Evolutionary conservation across 139 green algal genomes (phyloP).

Genomic region (Micractinium conductrix): DNA sequence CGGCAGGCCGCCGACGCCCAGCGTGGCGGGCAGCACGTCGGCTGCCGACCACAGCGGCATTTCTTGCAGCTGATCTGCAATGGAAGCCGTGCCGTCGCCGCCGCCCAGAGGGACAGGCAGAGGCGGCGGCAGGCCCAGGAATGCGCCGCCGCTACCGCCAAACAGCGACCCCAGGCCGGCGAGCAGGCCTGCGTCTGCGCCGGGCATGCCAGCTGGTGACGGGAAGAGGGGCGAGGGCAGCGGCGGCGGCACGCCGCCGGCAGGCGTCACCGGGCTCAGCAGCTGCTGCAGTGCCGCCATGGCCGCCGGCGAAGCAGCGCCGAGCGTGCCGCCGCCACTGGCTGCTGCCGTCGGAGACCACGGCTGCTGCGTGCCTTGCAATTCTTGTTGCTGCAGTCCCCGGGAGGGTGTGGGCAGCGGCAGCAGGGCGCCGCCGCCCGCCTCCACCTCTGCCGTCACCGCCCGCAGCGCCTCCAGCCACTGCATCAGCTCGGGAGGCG

Average conservation of each 20-base stretch:
- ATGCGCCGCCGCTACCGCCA: neutral
- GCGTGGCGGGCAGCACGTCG: slow-evolving; percentile 12
- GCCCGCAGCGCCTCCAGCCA: too few relatives aligned
- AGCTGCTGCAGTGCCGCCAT: neutral
- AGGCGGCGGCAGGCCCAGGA: neutral
- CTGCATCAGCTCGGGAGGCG: too few relatives aligned
- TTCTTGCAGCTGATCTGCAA: neutral
- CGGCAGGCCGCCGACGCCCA: neutral
- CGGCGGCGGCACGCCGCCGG: neutral
- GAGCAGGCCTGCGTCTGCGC: too few relatives aligned
- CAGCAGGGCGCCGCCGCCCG: too few relatives aligned
- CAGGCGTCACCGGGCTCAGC: neutral
- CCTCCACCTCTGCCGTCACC: too few relatives aligned
- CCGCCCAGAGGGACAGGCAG: neutral
- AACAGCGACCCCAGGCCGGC: neutral
- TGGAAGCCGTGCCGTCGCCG: neutral
- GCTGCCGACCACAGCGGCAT: slow-evolving; percentile 12
- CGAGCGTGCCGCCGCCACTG: neutral
- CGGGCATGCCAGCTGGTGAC: neutral
- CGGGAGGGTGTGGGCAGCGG: neutral
- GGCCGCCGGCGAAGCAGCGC: neutral
- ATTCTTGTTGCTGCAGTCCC: too few relatives aligned
- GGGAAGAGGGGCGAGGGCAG: neutral
- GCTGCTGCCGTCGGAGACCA: neutral
- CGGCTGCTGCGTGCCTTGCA: neutral